These are phyloP conservation scores for Monascus ruber DNA, from an alignment of 2,329 filamentous ascomycete species.

Conservation along the genomic window DNA sequence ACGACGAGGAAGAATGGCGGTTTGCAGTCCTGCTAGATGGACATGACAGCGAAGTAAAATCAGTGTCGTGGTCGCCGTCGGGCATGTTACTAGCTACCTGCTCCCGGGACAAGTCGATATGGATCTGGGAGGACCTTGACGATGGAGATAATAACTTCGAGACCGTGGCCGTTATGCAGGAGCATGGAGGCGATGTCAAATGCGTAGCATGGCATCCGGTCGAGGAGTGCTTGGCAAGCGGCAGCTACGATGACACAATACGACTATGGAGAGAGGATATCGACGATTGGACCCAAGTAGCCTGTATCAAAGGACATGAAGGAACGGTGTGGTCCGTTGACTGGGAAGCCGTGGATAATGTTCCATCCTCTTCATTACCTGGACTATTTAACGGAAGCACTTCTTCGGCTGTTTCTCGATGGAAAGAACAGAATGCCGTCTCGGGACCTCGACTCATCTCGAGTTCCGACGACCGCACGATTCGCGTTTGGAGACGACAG, in stretches of 20 bases:
- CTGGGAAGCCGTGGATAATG: slow-evolving; percentile 41
- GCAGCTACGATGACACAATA: slow-evolving; percentile 90
- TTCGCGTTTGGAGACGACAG: slow-evolving; percentile 66
- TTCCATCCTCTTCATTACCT: slow-evolving; percentile 6
- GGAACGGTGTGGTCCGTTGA: slow-evolving; percentile 87
- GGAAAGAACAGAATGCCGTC: slow-evolving; percentile 18
- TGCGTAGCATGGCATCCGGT: slow-evolving; percentile 84
- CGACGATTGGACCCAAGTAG: slow-evolving; percentile 89
- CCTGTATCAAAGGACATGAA: slow-evolving; percentile 65
- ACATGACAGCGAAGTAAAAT: slow-evolving; percentile 92
- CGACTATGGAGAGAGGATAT: slow-evolving; percentile 80
- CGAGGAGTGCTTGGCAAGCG: slow-evolving; percentile 68
- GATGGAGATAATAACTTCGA: slow-evolving; percentile 91
- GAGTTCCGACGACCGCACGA: slow-evolving; percentile 72
- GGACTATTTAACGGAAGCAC: slow-evolving; percentile 1
- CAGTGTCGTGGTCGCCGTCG: slow-evolving; percentile 50
- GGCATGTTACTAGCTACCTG: slow-evolving; percentile 82
- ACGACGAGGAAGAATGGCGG: slow-evolving; percentile 74
- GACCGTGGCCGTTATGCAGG: slow-evolving; percentile 85
- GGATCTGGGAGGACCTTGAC: slow-evolving; percentile 93
- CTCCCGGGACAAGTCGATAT: slow-evolving; percentile 83
- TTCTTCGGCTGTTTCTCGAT: slow-evolving; percentile 7
- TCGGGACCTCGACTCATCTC: slow-evolving; percentile 55
- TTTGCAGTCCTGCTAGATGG: slow-evolving; percentile 88
- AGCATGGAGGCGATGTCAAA: slow-evolving; percentile 94